Evolutionary conservation across 164 flowering plant genomes (phyloP).

Genomic region (Chimonanthus praecox): DNA sequence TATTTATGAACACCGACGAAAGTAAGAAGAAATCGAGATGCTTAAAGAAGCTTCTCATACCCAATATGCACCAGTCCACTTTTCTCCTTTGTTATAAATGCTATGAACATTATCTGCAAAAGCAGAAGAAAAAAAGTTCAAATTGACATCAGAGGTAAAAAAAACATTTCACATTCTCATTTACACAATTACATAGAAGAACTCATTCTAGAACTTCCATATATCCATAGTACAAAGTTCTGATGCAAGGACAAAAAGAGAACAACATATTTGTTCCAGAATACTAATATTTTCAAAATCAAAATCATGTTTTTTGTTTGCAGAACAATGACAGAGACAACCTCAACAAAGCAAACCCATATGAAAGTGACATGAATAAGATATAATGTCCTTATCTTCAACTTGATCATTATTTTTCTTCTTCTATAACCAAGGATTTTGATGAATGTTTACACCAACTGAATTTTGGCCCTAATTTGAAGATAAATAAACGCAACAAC

Average conservation of each 20-base stretch:
- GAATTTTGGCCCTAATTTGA: too few species aligned
- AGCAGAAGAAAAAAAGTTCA: neutral
- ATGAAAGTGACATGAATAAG: too few species aligned
- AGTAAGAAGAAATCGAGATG: neutral
- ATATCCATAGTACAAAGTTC: too few species aligned
- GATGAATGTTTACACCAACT: too few species aligned
- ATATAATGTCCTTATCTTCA: too few species aligned
- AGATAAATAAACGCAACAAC: too few species aligned
- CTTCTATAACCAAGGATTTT: too few species aligned
- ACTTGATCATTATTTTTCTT: too few species aligned
- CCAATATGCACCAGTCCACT: conserved; percentile 84
- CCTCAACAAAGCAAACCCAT: too few species aligned
- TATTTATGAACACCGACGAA: neutral
- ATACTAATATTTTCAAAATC: neutral
- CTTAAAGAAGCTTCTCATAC: conserved; percentile 26
- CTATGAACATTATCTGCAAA: conserved; percentile 72
- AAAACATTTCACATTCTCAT: neutral
- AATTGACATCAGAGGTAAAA: neutral
- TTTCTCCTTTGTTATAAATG: conserved; percentile 43
- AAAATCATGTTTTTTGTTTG: too few species aligned
- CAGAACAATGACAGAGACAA: too few species aligned
- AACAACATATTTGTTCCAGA: neutral
- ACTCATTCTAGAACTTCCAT: too few species aligned
- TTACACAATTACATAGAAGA: neutral
- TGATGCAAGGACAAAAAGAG: neutral